Conservation (phyloP, 1,139 yeast species). For the Geotrichum carabidarum region DNA sequence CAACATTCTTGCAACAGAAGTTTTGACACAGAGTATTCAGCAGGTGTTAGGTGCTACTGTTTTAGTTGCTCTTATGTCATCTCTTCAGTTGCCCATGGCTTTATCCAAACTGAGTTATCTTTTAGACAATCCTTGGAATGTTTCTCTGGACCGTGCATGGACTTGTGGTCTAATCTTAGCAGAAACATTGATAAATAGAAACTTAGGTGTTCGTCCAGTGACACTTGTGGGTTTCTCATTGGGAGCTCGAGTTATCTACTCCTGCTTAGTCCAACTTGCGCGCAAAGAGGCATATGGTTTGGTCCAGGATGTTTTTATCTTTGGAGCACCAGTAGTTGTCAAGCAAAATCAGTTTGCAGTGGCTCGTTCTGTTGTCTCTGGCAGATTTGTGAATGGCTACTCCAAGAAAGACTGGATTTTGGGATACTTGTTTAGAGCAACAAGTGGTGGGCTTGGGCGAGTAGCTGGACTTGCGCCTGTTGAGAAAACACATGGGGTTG, state of each 20-base stretch:
- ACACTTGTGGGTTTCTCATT: constrained; percentile 90
- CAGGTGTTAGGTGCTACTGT: constrained; percentile 92
- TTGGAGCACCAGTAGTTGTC: constrained; percentile 86
- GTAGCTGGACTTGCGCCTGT: constrained; percentile 88
- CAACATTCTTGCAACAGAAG: constrained; percentile 87
- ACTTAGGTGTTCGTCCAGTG: constrained; percentile 87
- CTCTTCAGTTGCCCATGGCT: constrained; percentile 89
- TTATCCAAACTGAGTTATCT: constrained; percentile 82
- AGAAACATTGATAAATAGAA: constrained; percentile 80
- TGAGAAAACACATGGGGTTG: constrained; percentile 53
- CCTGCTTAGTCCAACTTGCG: constrained; percentile 83
- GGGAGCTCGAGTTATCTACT: constrained; percentile 88
- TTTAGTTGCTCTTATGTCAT: constrained; percentile 90
- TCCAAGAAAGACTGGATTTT: constrained; percentile 93
- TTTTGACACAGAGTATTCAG: constrained; percentile 86
- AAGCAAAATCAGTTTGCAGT: constrained; percentile 71
- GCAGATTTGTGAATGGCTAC: constrained; percentile 83
- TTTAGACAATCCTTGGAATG: constrained; percentile 97
- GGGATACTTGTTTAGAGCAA: constrained; percentile 91
- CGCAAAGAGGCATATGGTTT: constrained; percentile 82
- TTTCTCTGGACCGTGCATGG: constrained; percentile 96
- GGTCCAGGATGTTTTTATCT: constrained; percentile 78
- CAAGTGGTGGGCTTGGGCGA: constrained; percentile 85
- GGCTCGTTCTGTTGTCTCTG: constrained; percentile 85
- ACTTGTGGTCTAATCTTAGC: constrained; percentile 89